Evolutionary conservation across 2,329 filamentous ascomycete genomes (phyloP).

Genomic region (Aspergillus pseudoglaucus): DNA sequence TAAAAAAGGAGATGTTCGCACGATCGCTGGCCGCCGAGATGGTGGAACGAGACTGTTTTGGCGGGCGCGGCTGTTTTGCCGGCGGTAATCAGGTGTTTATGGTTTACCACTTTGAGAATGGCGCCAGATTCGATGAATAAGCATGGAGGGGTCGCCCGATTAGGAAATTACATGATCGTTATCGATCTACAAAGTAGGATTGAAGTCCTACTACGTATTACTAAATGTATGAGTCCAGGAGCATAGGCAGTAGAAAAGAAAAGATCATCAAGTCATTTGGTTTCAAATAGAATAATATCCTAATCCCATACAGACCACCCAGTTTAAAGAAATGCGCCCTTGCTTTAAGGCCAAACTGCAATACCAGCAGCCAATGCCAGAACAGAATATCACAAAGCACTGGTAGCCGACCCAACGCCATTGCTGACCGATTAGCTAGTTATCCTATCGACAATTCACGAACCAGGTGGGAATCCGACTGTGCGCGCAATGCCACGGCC

Average conservation of each 20-base stretch:
- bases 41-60: conserved; percentile 14
- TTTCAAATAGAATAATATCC: conserved; percentile 16
- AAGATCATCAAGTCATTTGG: conserved; percentile 20
- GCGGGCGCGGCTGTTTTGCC: conserved; percentile 25
- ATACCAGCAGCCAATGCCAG: conserved; percentile 14
- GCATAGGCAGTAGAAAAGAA: conserved; percentile 3
- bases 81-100: conserved; percentile 26
- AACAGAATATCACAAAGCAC: conserved; percentile 20
- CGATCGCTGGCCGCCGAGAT: conserved; percentile 3
- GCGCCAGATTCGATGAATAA: conserved; percentile 15
- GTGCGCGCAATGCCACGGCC: conserved; percentile 29
- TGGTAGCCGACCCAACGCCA: conserved; percentile 27
- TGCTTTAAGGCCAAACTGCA: conserved; percentile 17
- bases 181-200: not conserved
- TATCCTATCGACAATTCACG: conserved; percentile 21
- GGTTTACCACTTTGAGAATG: conserved; percentile 26
- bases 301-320: conserved; percentile 17
- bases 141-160: conserved; percentile 8
- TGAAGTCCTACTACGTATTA: not conserved
- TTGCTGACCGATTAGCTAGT: conserved; percentile 21
- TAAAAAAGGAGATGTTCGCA: conserved; percentile 2
- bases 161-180: not conserved
- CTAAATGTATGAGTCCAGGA: not conserved
- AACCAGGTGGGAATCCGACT: conserved; percentile 31
- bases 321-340: conserved; percentile 19